Base-by-base conservation (phyloP, 805 yeast genomes). In the Pichia manshurica region DNA sequence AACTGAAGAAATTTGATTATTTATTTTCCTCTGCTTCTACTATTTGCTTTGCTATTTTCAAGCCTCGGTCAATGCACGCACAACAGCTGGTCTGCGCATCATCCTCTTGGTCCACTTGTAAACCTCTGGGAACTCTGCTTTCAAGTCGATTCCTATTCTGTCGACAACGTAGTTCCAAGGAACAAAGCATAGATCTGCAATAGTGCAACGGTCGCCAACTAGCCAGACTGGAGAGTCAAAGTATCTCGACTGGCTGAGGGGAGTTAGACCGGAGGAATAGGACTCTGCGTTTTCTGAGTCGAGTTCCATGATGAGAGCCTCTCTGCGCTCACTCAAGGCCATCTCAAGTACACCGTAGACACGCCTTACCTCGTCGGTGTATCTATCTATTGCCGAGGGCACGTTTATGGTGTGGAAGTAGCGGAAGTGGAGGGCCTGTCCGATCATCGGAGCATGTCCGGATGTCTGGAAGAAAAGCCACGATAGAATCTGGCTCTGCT, bases 401-500 rank as follows among this genome's bases (percentile, higher is more conserved):
- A 90, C 88, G 46, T 82, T 82, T 51, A 83, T 83, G 6, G 90
- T 78, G 63, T 90, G 96, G 73, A 90, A 88, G 64, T 87, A 88
- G 60, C 90, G 76, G 70, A 90, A 91, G 69, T 91, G 97, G 56
- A 91, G 74, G 8, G 97, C 96, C 67, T 90, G 97, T 17, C 97
- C 97, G 57, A 90, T 86, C 96, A 90, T 90, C n/a, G 97, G 96
- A 0, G 97, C 96, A 63, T 89, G 97, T 6, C 98, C 97, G 4
- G 95, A 84, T 3, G 96, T 88, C 68, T 90, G 98, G 72, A 90
- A 90, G 61, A 87, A 90, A 34, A 91, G 72, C 96, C 97, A 90
- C 6, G 89, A 79, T 51, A 80, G 75, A 49, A 90, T 87, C 63
- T 84, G 91, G 3, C 90, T 75, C 68, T 88, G 96, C 54, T 87